Base-by-base conservation (phyloP, 495 filamentous ascomycete genomes). In the Penicillium chermesinum region DNA sequence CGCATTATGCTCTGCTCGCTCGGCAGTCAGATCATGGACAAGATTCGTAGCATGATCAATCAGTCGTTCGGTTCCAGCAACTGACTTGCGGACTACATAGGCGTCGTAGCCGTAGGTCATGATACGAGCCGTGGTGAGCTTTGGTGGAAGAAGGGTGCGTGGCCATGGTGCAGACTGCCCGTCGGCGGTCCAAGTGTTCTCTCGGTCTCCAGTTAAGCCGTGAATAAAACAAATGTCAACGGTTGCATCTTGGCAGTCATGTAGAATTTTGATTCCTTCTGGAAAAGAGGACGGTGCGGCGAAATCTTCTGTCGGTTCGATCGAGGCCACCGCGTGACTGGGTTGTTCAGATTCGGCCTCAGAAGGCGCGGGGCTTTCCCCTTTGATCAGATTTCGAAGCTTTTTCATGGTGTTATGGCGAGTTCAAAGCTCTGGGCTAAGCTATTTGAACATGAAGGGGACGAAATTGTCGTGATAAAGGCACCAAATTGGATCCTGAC, bases 201-300 rank as follows among this genome's bases (percentile, higher is more conserved):
- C 48, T 22, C 52, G 49, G 30, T 64, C 44, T 2, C 62, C 66
- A 4, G 52, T 63, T 21, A 69, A 46, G 8, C 66, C 66, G 38
- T 67, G 64, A 38, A 67, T 46, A 49, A 69, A 69, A 42, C 47
- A 46, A 34, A 69, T 65, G 41, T 63, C 61, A 17, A 66, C 45
- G 12, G 32, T 41, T 14, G 53, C 54, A 49, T 57, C 44, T 7
- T 42, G 38, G 17, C 41, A 49, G 14, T 58, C 52, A n/a, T 58
- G 16, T n/a, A 61, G n/a, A 7, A 52, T 16, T 33, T 51, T 38
- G 3, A 58, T 15, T 2, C 57, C 57, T n/a, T n/a, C n/a, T n/a
- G n/a, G n/a, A n/a, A n/a, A n/a, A n/a, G n/a, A n/a, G n/a, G n/a
- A n/a, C n/a, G n/a, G n/a, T n/a, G n/a, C n/a, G n/a, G n/a, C n/a